These are phyloP conservation scores for Phoma sp. DNA, from an alignment of 2,329 filamentous ascomycete genomes.

Conservation along the genomic window DNA sequence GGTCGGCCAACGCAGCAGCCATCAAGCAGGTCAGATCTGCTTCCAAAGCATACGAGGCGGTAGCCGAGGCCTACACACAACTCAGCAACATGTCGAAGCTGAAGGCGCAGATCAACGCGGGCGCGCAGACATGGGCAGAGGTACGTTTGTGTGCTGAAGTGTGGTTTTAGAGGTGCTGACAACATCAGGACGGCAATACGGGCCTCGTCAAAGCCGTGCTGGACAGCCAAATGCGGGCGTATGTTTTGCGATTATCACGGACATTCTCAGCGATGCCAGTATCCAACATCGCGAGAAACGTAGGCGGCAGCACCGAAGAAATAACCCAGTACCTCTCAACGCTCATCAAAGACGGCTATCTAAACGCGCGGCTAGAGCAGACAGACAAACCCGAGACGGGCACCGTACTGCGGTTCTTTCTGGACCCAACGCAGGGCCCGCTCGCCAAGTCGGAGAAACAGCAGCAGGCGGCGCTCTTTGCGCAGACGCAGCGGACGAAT, in stretches of 20 bases:
- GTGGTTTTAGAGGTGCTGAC: slow-evolving; percentile 23
- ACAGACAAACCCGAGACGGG: slow-evolving; percentile 45
- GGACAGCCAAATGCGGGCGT: slow-evolving; percentile 74
- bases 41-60: slow-evolving; percentile 71
- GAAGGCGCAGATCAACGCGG: slow-evolving; percentile 67
- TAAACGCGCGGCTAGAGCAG: slow-evolving; percentile 60
- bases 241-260: slow-evolving; percentile 73
- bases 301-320: slow-evolving; percentile 58
- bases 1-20: slow-evolving; percentile 60
- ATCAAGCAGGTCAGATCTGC: slow-evolving; percentile 64
- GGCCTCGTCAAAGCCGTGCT: slow-evolving; percentile 74
- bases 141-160: slow-evolving; percentile 43
- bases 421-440: slow-evolving; percentile 45
- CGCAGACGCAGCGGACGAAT: slow-evolving; percentile 59
- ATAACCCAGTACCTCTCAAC: slow-evolving; percentile 61
- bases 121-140: slow-evolving; percentile 65
- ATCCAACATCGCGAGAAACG: slow-evolving; percentile 58
- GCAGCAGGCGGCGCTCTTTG: slow-evolving; percentile 53
- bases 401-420: slow-evolving; percentile 62
- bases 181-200: slow-evolving; percentile 69
- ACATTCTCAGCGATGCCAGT: slow-evolving; percentile 72
- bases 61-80: slow-evolving; percentile 72
- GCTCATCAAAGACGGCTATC: slow-evolving; percentile 58
- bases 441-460: slow-evolving; percentile 49
- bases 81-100: slow-evolving; percentile 60